These are phyloP conservation scores for Trametes polyzona DNA, from an alignment of 1,284 basidiomycete species.

Conservation along the genomic window DNA sequence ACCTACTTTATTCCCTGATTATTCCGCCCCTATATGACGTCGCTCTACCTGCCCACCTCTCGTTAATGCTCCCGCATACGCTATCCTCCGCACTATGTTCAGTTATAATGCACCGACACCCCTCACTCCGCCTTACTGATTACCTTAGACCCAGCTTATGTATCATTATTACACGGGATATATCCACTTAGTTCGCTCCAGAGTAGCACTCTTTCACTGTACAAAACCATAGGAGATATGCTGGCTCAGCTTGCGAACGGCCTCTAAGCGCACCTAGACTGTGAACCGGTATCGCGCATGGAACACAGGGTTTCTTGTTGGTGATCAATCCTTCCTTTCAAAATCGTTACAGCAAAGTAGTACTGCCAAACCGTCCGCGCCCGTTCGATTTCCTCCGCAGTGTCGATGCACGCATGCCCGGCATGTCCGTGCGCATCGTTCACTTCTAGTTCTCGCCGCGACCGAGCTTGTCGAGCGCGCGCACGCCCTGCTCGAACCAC, in stretches of 20 bases:
- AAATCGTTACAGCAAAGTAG: slow-evolving; percentile 11
- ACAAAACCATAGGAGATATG: slow-evolving; percentile 4
- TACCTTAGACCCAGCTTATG: slow-evolving; percentile 19
- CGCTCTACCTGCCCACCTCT: background rate
- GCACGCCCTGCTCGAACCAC: slow-evolving; percentile 89
- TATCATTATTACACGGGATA: slow-evolving; percentile 18
- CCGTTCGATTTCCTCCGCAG: background rate
- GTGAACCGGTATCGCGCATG: background rate
- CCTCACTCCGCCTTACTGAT: slow-evolving; percentile 8
- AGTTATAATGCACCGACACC: slow-evolving; percentile 21
- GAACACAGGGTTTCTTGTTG: background rate
- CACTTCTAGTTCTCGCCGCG: slow-evolving; percentile 57
- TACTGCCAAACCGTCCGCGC: slow-evolving; percentile 12
- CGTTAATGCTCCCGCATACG: slow-evolving; percentile 6
- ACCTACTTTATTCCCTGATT: background rate
- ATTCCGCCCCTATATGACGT: background rate
- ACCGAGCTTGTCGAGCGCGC: slow-evolving; percentile 83
- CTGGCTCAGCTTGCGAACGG: background rate
- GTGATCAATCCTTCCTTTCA: slow-evolving; percentile 4
- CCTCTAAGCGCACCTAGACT: too few species aligned
- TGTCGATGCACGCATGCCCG: slow-evolving; percentile 7
- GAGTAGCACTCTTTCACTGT: slow-evolving; percentile 15
- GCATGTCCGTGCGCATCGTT: slow-evolving; percentile 6
- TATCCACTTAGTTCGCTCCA: slow-evolving; percentile 14
- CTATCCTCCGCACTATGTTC: slow-evolving; percentile 21